Percentiles rank a stretch among this genome's conserved stretches.
These are phyloP conservation scores for Blumeria hordei DNA, from an alignment of 2,329 filamentous ascomycete genomes.

Conservation along the genomic window DNA sequence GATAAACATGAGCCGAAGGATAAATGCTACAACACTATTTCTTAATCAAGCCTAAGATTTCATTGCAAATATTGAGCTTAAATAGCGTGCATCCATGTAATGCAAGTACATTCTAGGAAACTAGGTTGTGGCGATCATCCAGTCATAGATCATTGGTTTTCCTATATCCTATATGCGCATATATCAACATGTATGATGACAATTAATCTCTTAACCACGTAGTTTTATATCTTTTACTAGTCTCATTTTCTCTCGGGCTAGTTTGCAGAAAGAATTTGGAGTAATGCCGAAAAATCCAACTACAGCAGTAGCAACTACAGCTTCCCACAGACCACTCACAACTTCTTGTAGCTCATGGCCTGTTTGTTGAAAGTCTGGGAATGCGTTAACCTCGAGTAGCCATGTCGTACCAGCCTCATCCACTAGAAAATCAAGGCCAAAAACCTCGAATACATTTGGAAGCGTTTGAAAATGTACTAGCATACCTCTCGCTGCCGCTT, in stretches of 20 bases:
- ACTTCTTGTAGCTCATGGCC: constrained; percentile 48
- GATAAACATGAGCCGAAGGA: no score
- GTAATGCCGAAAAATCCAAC: constrained; percentile 37
- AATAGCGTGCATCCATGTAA: no score
- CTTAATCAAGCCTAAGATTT: no score
- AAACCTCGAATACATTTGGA: constrained; percentile 75
- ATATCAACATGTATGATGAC: no score
- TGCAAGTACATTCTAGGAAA: no score
- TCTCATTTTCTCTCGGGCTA: constrained; percentile 21
- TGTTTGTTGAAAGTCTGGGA: constrained; percentile 87
- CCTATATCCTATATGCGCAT: neutral
- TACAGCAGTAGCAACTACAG: constrained; percentile 43
- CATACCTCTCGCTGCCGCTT: constrained; percentile 66
- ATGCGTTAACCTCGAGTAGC: constrained; percentile 83
- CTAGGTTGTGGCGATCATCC: no score
- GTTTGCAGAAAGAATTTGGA: constrained; percentile 8
- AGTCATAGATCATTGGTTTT: no score
- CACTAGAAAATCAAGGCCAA: constrained; percentile 75
- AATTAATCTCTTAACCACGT: constrained; percentile 14
- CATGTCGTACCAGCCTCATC: constrained; percentile 39
- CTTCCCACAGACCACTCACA: constrained; percentile 54
- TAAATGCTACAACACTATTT: no score
- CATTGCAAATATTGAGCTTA: no score
- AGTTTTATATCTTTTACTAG: constrained; percentile 28
- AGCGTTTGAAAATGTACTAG: constrained; percentile 78